phyloP scores from a whole-genome alignment of 176 grass and related monocot genomes.

The Bolboschoenus planiculmis region DNA sequence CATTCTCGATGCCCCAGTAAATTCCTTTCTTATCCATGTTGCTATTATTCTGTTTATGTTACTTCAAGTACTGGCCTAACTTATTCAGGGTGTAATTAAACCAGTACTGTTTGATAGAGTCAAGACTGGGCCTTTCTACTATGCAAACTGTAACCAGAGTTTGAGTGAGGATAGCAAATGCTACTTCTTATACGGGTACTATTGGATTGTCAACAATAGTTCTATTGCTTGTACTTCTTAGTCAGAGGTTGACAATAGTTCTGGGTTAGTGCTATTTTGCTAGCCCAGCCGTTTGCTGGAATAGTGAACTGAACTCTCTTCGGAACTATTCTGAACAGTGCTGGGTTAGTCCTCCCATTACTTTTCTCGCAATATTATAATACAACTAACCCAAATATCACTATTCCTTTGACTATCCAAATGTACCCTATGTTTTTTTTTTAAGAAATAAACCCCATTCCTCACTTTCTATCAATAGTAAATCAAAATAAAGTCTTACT shows the following conservation, averaged over 20 bases:
- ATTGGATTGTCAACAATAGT: not conserved
- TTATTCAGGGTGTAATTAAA: not conserved
- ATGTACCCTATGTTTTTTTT: not conserved
- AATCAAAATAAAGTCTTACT: not conserved
- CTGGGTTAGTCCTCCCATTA: not conserved
- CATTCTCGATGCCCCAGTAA: slow-evolving; percentile 84
- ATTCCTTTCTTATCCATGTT: slow-evolving; percentile 11
- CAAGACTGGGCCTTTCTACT: not conserved
- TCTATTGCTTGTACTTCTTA: not conserved
- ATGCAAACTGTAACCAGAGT: not conserved
- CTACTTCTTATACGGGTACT: not conserved
- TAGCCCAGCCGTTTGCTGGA: not conserved
- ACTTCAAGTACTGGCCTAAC: not conserved
- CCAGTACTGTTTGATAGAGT: not conserved
- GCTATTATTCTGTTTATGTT: not conserved
- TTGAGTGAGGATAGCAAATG: not conserved
- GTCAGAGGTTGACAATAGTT: not conserved
- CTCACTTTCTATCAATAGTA: not conserved
- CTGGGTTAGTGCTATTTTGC: not conserved
- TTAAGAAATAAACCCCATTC: not conserved
- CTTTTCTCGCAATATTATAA: not conserved
- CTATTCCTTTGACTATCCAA: not conserved
- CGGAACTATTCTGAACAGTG: not conserved
- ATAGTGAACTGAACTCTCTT: not conserved
- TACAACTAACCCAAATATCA: not conserved